Evolutionary conservation across 129 eudicot genomes (phyloP).

Genomic region (sunflower (Helianthus annuus)): DNA sequence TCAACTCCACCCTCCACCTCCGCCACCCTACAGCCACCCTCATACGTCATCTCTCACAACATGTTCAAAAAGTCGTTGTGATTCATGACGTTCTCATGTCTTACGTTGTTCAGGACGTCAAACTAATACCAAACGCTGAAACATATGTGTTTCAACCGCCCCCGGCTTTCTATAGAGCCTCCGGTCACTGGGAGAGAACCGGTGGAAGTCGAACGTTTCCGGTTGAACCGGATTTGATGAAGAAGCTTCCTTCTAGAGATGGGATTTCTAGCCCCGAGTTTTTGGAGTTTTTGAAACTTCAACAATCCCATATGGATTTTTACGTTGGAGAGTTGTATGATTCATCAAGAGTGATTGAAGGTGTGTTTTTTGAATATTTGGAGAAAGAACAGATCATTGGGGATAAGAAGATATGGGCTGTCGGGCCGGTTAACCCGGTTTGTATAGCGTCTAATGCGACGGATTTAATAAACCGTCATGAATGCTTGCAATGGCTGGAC

Average conservation of each 20-base stretch:
- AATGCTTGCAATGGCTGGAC: not conserved
- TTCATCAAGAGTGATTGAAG: not conserved
- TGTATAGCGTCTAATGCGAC: not conserved
- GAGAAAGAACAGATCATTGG: not conserved
- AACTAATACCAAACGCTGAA: slow-evolving; percentile 2
- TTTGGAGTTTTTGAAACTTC: not conserved
- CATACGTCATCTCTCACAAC: not conserved
- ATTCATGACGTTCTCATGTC: slow-evolving; percentile 13
- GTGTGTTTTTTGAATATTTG: not conserved
- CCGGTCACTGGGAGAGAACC: slow-evolving; percentile 5
- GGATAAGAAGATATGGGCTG: slow-evolving; percentile 7
- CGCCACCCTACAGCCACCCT: slow-evolving; percentile 6
- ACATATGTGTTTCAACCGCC: slow-evolving; percentile 9
- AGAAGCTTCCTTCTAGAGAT: not conserved
- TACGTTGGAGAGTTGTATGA: not conserved
- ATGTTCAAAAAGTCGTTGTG: not conserved
- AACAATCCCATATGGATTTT: not conserved
- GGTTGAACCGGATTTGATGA: not conserved
- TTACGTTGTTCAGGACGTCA: slow-evolving; percentile 11
- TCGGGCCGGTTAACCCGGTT: not conserved
- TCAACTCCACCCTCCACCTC: slow-evolving; percentile 15
- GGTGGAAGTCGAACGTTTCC: slow-evolving; percentile 1
- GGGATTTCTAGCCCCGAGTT: not conserved
- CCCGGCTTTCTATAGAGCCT: not conserved
- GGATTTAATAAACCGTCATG: not conserved